A percentile compares a stretch with the other conserved stretches of the same genome.
Evolutionary conservation across 108 stramenopile species (phyloP).

Genomic region (Pseudonitzschia delicatissima): DNA sequence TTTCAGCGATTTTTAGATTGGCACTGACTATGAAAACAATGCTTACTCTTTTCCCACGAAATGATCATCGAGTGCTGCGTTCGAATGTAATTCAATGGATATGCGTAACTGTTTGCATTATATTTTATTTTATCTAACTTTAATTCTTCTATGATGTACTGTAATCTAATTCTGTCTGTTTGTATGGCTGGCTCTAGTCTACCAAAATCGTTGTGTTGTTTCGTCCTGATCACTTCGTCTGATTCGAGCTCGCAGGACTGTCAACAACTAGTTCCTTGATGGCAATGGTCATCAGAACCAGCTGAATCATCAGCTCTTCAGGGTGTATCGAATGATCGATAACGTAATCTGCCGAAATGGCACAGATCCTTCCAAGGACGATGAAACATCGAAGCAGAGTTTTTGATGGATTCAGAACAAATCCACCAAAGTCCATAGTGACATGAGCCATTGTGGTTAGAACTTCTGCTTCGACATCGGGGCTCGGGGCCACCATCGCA

Average conservation of each 20-base stretch:
- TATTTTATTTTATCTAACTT: neutral
- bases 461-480: conserved; percentile 34
- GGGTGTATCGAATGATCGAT: conserved; percentile 33
- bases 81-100: no score
- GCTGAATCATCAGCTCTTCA: conserved; percentile 38
- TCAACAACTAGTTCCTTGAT: conserved; percentile 16
- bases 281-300: conserved; percentile 26
- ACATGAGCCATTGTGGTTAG: conserved; percentile 37
- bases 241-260: neutral
- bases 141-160: neutral
- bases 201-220: neutral
- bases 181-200: no score
- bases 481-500: conserved; percentile 2
- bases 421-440: conserved; percentile 33
- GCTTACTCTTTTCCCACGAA: no score
- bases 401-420: conserved; percentile 21
- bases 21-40: no score
- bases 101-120: neutral
- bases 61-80: no score
- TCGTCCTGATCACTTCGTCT: neutral
- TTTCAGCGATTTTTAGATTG: no score
- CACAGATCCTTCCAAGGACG: conserved; percentile 36
- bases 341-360: conserved; percentile 33
- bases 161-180: neutral
- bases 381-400: conserved; percentile 6